A percentile compares a stretch with the other conserved stretches of the same genome.
Evolutionary conservation across 305 asterid genomes (phyloP).

Genomic region (Fraxinus nigra): DNA sequence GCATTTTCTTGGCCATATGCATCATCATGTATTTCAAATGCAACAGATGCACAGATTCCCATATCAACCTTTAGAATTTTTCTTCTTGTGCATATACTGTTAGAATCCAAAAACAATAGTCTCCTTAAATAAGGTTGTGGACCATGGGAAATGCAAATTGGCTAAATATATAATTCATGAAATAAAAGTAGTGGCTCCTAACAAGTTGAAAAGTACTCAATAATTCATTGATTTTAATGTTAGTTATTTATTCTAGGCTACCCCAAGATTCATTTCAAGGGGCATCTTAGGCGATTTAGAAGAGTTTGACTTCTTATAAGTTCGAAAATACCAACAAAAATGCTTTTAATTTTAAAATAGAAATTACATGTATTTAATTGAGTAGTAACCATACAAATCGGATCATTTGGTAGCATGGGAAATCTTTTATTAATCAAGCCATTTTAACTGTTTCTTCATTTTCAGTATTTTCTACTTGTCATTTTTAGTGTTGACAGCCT

Average conservation of each 20-base stretch:
- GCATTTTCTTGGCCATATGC: conserved; percentile 51
- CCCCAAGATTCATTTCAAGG: conserved; percentile 76
- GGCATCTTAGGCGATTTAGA: conserved; percentile 49
- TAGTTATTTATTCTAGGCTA: conserved; percentile 26
- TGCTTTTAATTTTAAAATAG: too few species aligned
- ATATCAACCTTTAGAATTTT: conserved; percentile 26
- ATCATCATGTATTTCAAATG: conserved; percentile 51
- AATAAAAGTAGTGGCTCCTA: background rate
- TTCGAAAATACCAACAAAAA: background rate
- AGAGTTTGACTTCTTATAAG: conserved; percentile 30
- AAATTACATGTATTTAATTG: too few species aligned
- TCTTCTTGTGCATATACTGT: conserved; percentile 23
- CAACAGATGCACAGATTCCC: conserved; percentile 68
- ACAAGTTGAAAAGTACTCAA: conserved; percentile 22
- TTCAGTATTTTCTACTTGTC: too few species aligned
- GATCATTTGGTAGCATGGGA: too few species aligned
- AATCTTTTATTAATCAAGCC: too few species aligned
- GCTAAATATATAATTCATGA: conserved; percentile 16
- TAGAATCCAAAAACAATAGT: conserved; percentile 28
- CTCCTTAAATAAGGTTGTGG: conserved; percentile 36
- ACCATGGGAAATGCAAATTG: conserved; percentile 41
- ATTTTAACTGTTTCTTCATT: too few species aligned
- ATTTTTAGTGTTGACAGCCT: too few species aligned
- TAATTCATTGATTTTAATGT: conserved; percentile 37
- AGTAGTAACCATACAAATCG: too few species aligned